A percentile compares a stretch with the other conserved stretches of the same genome.
phyloP scores from a whole-genome alignment of 1,284 basidiomycete species.

The Leccinum pachyderme region DNA sequence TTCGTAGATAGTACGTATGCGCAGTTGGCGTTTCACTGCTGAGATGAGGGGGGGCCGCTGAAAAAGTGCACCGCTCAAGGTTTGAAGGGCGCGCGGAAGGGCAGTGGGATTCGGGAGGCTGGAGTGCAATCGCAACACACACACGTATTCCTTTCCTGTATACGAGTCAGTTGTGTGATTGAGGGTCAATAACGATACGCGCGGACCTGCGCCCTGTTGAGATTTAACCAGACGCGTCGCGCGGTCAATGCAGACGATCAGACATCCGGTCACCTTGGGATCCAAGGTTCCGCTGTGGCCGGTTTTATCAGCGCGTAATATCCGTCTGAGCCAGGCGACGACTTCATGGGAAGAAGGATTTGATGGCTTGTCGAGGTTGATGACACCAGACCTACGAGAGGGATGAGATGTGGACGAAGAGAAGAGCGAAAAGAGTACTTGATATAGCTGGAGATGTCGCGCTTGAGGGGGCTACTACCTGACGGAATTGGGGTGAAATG shows the following conservation, averaged over 20 bases:
- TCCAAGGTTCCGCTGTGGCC: slow-evolving; percentile 98
- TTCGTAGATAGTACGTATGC: slow-evolving; percentile 97
- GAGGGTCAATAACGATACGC: slow-evolving; percentile 4
- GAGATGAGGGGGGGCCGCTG: slow-evolving; percentile 99
- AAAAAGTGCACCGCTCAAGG: slow-evolving; percentile 97
- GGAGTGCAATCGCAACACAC: slow-evolving; percentile 91
- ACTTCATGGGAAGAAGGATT: slow-evolving; percentile 99
- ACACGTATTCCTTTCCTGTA: slow-evolving; percentile 97
- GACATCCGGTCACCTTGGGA: slow-evolving; percentile 98
- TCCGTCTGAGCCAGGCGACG: slow-evolving; percentile 97
- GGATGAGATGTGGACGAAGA: slow-evolving; percentile 8
- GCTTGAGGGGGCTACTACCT: slow-evolving; percentile 89
- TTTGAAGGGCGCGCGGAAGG: slow-evolving; percentile 92
- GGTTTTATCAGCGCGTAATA: slow-evolving; percentile 96
- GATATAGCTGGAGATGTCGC: slow-evolving; percentile 88
- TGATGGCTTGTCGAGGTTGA: slow-evolving; percentile 99
- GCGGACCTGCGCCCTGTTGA: slow-evolving; percentile 89
- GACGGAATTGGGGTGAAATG: slow-evolving; percentile 98
- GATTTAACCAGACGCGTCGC: slow-evolving; percentile 99
- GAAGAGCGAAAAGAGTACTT: slow-evolving; percentile 50
- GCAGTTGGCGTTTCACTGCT: slow-evolving; percentile 97
- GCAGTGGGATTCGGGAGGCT: slow-evolving; percentile 78
- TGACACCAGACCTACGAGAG: slow-evolving; percentile 82
- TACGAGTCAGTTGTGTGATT: slow-evolving; percentile 1
- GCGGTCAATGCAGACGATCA: slow-evolving; percentile 99